Base-by-base conservation (phyloP, 805 yeast genomes). In the Priceomyces medius region DNA sequence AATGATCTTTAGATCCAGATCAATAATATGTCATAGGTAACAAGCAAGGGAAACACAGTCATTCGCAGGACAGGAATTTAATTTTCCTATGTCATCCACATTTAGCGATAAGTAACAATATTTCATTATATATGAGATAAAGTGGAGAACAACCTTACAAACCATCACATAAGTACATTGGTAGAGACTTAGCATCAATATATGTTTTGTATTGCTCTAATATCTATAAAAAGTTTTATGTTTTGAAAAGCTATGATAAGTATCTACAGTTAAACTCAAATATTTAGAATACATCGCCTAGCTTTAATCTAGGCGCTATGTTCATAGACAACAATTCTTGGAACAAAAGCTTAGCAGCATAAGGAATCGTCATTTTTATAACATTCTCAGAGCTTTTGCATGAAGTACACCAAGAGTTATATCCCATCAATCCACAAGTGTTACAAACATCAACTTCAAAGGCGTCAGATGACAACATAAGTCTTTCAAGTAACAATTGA, bases 251-350 rank as follows among this genome's bases (percentile, higher is more conserved):
- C n/a, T n/a, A n/a, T n/a, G n/a, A n/a, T n/a, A n/a, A n/a, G n/a
- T n/a, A n/a, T n/a, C n/a, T n/a, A n/a, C n/a, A n/a, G n/a, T n/a
- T n/a, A n/a, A n/a, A n/a, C n/a, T n/a, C n/a, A n/a, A n/a, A n/a
- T n/a, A 33, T n/a, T 44, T 50, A 81, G 54, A 89, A 89, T 7
- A 86, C 91, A 64, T 90, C 97, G 20, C 89, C 93, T 48, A 93
- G 67, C 63, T 82, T 85, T 62, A 93, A 74, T 56, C 98, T 80
- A 49, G 99, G 99, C 3, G 99, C 98, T 61, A 93, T 93, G 64
- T 93, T 93, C 99, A 93, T 93, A n/a, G 97, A 87, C 59, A 93
- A 74, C 53, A 93, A 76, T 64, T 93, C 99, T 72, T 93, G 99
- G 88, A 93, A 93, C 55, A 93, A 71, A 55, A 93, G 73, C 66